These are phyloP conservation scores for Amorphotheca resinae DNA, from an alignment of 495 filamentous ascomycete species.

Conservation along the genomic window DNA sequence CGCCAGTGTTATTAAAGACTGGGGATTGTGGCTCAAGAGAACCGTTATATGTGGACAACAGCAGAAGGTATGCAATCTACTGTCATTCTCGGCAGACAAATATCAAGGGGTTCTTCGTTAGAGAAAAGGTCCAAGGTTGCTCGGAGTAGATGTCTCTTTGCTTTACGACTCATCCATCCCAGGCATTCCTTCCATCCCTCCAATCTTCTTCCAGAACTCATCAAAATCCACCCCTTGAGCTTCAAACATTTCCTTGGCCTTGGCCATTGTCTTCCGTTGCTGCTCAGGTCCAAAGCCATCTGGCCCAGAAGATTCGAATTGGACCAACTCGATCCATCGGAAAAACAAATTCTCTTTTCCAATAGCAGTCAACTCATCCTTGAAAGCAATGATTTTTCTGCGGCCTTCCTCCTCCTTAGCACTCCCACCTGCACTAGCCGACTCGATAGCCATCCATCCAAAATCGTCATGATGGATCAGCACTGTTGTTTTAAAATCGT, in stretches of 20 bases:
- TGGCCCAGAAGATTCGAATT: constrained; percentile 63
- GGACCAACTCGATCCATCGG: constrained; percentile 73
- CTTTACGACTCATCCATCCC: constrained; percentile 26
- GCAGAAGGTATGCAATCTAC: no score
- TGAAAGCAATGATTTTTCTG: constrained; percentile 55
- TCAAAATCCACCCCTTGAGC: constrained; percentile 63
- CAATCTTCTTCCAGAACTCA: constrained; percentile 57
- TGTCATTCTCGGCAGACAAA: no score
- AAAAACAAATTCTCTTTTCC: constrained; percentile 80
- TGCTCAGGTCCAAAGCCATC: constrained; percentile 60
- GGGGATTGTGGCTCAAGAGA: no score
- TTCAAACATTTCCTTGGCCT: constrained; percentile 57
- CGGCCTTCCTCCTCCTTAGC: constrained; percentile 40
- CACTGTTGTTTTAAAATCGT: constrained; percentile 51
- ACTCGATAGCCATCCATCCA: constrained; percentile 52
- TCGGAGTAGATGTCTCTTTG: background rate
- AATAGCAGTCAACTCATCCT: constrained; percentile 52
- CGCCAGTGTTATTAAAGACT: no score
- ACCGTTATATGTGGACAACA: no score
- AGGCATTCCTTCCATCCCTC: constrained; percentile 49
- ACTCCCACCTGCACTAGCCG: constrained; percentile 35
- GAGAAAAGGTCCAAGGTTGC: background rate
- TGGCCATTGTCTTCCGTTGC: constrained; percentile 49
- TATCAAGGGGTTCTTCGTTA: no score
- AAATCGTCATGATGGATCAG: constrained; percentile 49